Evolutionary conservation across 345 rosid genomes (phyloP).

Genomic region (Pseudoturritis turrita): DNA sequence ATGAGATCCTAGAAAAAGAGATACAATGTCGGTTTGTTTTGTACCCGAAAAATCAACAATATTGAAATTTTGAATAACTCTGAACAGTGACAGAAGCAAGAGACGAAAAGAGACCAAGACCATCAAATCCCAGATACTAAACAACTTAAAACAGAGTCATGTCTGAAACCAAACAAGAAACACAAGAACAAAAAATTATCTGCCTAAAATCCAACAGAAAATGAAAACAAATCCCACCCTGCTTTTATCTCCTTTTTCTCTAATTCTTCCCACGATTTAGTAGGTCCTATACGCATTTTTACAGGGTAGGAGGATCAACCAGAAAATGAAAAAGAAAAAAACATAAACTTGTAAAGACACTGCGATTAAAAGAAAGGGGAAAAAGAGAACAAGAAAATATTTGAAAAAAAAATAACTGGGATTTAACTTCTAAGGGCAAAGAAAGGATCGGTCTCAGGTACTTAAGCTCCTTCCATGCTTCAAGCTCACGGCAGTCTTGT

Average conservation of each 20-base stretch:
- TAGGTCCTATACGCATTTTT: slow-evolving; percentile 26
- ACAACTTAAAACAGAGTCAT: not conserved
- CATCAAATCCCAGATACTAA: not conserved
- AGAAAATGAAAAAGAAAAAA: not conserved
- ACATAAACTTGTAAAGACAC: slow-evolving; percentile 2
- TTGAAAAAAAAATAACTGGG: slow-evolving; percentile 18
- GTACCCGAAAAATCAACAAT: not conserved
- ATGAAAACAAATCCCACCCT: slow-evolving; percentile 26
- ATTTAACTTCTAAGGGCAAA: slow-evolving; percentile 17
- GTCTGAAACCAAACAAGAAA: slow-evolving; percentile 5
- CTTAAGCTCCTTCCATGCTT: slow-evolving; percentile 21
- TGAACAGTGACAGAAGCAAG: not conserved
- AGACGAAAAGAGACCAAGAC: not conserved
- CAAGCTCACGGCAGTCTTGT: slow-evolving; percentile 27
- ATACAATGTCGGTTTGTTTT: not conserved
- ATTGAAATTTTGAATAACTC: not conserved
- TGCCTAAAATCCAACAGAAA: slow-evolving; percentile 23
- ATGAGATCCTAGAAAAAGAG: not conserved
- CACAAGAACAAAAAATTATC: not conserved
- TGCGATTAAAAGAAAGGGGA: not conserved
- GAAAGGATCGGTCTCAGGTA: slow-evolving; percentile 5
- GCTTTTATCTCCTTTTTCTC: slow-evolving; percentile 20
- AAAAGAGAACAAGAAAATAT: slow-evolving; percentile 12
- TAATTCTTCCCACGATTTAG: slow-evolving; percentile 21
- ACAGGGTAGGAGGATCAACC: slow-evolving; percentile 31